Evolutionary conservation across 257 asterid genomes (phyloP).

Genomic region (Solanum megistacrolobum): DNA sequence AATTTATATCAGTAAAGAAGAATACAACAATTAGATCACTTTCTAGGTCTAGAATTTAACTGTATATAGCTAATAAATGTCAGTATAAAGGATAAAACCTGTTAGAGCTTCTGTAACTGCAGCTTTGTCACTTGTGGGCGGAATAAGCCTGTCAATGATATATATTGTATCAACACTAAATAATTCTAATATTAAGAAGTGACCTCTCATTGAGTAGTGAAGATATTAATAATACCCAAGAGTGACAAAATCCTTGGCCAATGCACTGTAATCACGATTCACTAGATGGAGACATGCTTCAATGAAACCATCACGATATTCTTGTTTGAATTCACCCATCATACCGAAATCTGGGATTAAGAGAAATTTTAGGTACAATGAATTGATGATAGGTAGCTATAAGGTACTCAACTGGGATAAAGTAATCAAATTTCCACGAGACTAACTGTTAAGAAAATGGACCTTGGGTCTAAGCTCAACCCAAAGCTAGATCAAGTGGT

Average conservation of each 20-base stretch:
- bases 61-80: not conserved
- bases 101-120: conserved; percentile 84
- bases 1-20: conserved; percentile 9
- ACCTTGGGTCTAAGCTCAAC: not conserved
- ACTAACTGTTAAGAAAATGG: not conserved
- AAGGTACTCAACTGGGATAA: not conserved
- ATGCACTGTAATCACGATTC: conserved; percentile 92
- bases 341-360: conserved; percentile 74
- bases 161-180: conserved; percentile 11
- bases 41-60: not conserved
- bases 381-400: not conserved
- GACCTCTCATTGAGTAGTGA: conserved; percentile 6
- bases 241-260: conserved; percentile 84
- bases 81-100: conserved; percentile 33
- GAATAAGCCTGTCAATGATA: conserved; percentile 68
- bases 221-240: conserved; percentile 63
- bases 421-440: not conserved
- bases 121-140: conserved; percentile 79
- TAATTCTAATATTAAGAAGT: not conserved
- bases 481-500: not conserved
- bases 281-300: conserved; percentile 99
- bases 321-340: conserved; percentile 96
- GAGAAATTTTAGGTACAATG: not conserved
- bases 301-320: conserved; percentile 90
- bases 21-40: not conserved